Base-by-base conservation (phyloP, 2,329 filamentous ascomycete genomes). In the Aotearoamyces nothofagi region DNA sequence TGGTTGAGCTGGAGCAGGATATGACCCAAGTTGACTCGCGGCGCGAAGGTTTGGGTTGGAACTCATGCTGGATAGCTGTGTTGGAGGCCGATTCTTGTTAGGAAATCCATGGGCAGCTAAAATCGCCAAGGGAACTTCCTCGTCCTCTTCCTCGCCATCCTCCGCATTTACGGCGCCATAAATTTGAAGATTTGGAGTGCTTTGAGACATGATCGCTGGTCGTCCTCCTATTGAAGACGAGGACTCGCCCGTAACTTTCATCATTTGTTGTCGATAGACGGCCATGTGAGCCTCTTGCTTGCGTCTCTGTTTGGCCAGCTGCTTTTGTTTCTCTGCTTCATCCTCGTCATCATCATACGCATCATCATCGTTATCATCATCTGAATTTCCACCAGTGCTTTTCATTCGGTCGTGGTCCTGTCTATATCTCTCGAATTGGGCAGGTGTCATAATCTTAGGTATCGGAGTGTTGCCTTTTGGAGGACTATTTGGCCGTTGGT, bases 191-290 rank as follows among this genome's bases (percentile, higher is more conserved):
- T 73, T 74, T 2, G 76, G 71, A 4, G 69, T 68, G 48, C 75
- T 80, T 43, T 64, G 60, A 4, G 69, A 70, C 35, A 75, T 51
- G 27, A 58, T 56, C 9, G 69, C 63, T n/a, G 71, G 67, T 15
- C 62, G 51, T 8, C 57, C 46, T 9, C 62, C 51, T 9, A 53
- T 40, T 23, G 57, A 54, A 8, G 61, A 33, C 52, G 63, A 51
- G 13, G 71, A 57, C 41, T 87, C 81, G 26, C 84, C 84, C 1
- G 83, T 92, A 16, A 90, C 78, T 55, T 92, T 92, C 79, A 87
- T 92, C 84, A 92, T 93, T 53, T 90, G 80, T 51, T 93, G 84
- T 33, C 84, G 71, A 51, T 92, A 92, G 2, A 92, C 77, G 2
- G 82, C 68, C 61, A 93, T 76, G 49, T 90, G 82, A 9, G 84